phyloP scores from a whole-genome alignment of 352 stramenopile species.

The Phytophthora macrochlamydospora region DNA sequence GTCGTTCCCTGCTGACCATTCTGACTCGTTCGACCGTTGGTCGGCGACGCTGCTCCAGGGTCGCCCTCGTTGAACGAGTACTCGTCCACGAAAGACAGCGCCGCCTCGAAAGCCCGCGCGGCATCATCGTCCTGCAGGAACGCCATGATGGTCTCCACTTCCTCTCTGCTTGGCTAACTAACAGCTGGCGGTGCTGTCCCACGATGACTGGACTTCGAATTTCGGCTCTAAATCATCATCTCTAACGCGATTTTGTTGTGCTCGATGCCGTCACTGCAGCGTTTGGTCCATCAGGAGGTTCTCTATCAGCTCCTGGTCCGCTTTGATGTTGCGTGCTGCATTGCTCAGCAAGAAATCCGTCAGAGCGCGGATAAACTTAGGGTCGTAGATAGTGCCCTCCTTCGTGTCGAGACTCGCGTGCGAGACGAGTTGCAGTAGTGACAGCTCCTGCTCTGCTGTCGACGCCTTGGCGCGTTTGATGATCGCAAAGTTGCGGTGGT shows the following conservation, averaged over 20 bases:
- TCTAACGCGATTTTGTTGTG: too few species aligned
- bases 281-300: slow-evolving; percentile 25
- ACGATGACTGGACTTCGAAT: background rate
- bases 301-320: slow-evolving; percentile 19
- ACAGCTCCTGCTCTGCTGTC: slow-evolving; percentile 16
- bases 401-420: slow-evolving; percentile 42
- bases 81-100: slow-evolving; percentile 37
- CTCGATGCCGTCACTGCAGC: background rate
- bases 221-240: background rate
- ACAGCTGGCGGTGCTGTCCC: background rate
- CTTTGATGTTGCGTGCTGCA: slow-evolving; percentile 25
- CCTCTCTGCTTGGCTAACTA: background rate
- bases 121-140: slow-evolving; percentile 32
- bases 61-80: slow-evolving; percentile 20
- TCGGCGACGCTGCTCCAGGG: background rate
- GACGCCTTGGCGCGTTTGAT: slow-evolving; percentile 32
- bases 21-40: background rate
- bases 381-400: background rate
- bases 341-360: slow-evolving; percentile 39
- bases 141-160: slow-evolving; percentile 10
- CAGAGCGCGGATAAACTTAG: slow-evolving; percentile 24
- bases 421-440: slow-evolving; percentile 45
- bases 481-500: slow-evolving; percentile 53
- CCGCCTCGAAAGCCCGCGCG: slow-evolving; percentile 30
- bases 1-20: background rate